Base-by-base conservation (phyloP, 75 land plant species). In the Pinus tabuliformis region DNA sequence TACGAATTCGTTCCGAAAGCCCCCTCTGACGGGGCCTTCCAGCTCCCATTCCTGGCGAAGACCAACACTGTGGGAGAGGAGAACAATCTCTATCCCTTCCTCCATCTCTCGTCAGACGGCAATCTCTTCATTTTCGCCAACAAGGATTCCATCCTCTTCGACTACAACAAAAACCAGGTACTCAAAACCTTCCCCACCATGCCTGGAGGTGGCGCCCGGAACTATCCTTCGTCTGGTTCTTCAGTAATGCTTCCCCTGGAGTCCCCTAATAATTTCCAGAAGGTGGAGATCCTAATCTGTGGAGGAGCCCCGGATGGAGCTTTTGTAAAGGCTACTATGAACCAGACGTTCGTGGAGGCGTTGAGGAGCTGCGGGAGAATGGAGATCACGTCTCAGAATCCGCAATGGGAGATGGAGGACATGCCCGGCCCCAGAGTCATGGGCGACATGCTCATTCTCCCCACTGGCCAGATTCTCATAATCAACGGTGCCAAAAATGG, bases 371-470 rank as follows among this genome's bases (percentile, higher is more conserved):
- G 96, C 59, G 90, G 81, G 0, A 58, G 96, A 57, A 80, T 93
- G 42, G 82, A n/a, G 9, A 75, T 91, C 63, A 91, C 86, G 12
- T 86, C 81, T 66, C 22, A 76, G 2, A 60, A n/a, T 6, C 94
- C 94, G 7, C 24, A 59, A 11, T 93, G 96, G 96, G 12, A 24
- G 1, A 82, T 91, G 88, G 88, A 87, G 76, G 79, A 72, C 24
- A 93, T 91, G 96, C 94, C 96, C 13, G 58, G 39, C 33, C 65
- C 84, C 36, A 62, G 95, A 45, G 89, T 89, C 65, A 93, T 93
- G 95, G 88, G 91, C 5, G 95, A 93, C 83, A 91, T 91, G 94
- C 70, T 82, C n/a, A 33, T 87, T 26, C 82, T 93, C 1, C 96
- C 96, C 7, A 86, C 78, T 33, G 94, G 88, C 24, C 76, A 84